Evolutionary conservation across 2,329 filamentous ascomycete genomes (phyloP).

Genomic region (Microdochium trichocladiopsis): DNA sequence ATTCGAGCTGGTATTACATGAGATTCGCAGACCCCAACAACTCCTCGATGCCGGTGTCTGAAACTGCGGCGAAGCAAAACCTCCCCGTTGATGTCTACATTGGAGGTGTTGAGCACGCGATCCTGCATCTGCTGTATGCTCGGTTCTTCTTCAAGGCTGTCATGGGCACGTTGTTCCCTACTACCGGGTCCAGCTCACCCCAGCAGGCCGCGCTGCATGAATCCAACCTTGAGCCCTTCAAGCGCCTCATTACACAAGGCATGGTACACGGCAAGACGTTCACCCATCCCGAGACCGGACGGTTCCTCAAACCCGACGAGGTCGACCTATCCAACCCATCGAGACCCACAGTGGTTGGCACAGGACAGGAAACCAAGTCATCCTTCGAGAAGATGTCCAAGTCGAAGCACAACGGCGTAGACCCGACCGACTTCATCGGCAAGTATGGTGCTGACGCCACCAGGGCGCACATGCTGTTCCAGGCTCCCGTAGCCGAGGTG

Average conservation of each 20-base stretch:
- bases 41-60: constrained; percentile 49
- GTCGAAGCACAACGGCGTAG: constrained; percentile 87
- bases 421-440: constrained; percentile 65
- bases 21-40: constrained; percentile 71
- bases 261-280: constrained; percentile 91
- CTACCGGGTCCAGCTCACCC: constrained; percentile 20
- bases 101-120: constrained; percentile 85
- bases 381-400: constrained; percentile 93
- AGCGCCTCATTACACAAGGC: constrained; percentile 75
- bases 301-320: constrained; percentile 71
- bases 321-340: constrained; percentile 54
- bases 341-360: constrained; percentile 54
- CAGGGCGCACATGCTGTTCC: constrained; percentile 81
- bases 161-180: constrained; percentile 45
- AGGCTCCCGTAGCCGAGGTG: constrained; percentile 75
- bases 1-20: constrained; percentile 91
- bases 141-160: constrained; percentile 89
- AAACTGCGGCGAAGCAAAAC: constrained; percentile 43
- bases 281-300: constrained; percentile 64
- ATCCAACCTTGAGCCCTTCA: constrained; percentile 63
- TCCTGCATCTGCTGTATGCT: constrained; percentile 81
- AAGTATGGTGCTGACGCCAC: constrained; percentile 79
- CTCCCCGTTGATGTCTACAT: constrained; percentile 85
- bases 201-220: constrained; percentile 9
- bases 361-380: constrained; percentile 49